Evolutionary conservation across 2,329 filamentous ascomycete species (phyloP), one percentile per base, ranked within the genome.

Genomic region (Aspergillus candidus): DNA sequence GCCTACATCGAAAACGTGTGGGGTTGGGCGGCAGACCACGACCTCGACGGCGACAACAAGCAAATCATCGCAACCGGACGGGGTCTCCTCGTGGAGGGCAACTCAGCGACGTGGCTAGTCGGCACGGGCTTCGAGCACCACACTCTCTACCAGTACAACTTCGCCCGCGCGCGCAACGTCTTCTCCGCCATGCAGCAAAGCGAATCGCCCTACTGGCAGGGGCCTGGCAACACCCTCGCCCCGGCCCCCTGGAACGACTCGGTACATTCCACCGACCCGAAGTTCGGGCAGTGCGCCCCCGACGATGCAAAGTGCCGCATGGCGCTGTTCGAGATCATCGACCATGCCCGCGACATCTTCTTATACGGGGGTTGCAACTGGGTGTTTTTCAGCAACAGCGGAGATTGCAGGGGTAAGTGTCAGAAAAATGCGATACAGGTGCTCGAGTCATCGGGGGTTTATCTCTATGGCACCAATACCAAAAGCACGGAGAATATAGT

Each of bases 1-100:
- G 70, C 70, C 6, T 79, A 79, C 51, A 67, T 79, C 37, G 76
- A 80, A 54, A 77, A 78, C 54, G 61, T 72, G 47, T 71, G 72
- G 72, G 59, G 67, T 15, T 75, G 72, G 72, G 73, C 67, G 12
- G 67, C 70, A 11, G 54, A 74, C 50, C 72, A 75, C 60, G 72
- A 73, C 47, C 64, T 79, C 12, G 66, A 72, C 38, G 73, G 72
- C 10, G 44, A 44, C 13, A 51, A 54, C 10, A 44, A 35, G 5
- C 51, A 54, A 7, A 54, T 60, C 35, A 68, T 69, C 42, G 54
- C 62, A 31, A 61, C 63, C 11, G 69, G 62, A 27, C 69, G 73
- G 10, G 69, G 68, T 10, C 47, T 68, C 15, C 58, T 71, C 4
- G 54, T 69, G 27, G 69, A 73, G 54, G 63, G 66, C 3, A 62